Conservation (phyloP, 805 yeast genomes). For the Lachancea lanzarotensis region DNA sequence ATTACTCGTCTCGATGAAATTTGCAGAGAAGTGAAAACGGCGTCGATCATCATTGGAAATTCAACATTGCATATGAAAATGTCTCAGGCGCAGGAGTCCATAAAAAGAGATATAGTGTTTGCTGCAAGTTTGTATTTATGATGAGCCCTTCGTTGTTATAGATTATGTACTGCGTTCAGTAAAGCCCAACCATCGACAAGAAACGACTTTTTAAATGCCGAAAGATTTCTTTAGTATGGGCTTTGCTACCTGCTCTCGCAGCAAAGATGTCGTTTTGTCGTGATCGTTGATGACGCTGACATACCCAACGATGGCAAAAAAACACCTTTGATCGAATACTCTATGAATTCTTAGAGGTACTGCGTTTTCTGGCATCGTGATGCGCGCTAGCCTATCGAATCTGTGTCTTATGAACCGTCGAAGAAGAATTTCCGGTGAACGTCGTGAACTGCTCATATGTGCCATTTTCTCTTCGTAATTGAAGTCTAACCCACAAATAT, state of each 20-base stretch:
- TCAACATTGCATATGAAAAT: slow-evolving; percentile 82
- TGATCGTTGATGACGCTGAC: slow-evolving; percentile 17
- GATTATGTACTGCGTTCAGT: too few species aligned
- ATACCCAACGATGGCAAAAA: slow-evolving; percentile 25
- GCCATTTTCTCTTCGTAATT: slow-evolving; percentile 15
- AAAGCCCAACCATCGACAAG: background rate
- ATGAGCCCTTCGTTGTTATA: background rate
- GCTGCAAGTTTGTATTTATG: slow-evolving; percentile 88
- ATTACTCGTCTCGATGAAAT: slow-evolving; percentile 91
- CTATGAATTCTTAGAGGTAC: slow-evolving; percentile 20
- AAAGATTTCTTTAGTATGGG: slow-evolving; percentile 7
- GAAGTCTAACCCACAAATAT: slow-evolving; percentile 20
- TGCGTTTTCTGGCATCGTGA: slow-evolving; percentile 14
- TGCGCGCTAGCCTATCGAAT: slow-evolving; percentile 12
- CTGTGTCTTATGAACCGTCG: slow-evolving; percentile 10
- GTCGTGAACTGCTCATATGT: slow-evolving; percentile 12
- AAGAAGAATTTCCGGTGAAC: slow-evolving; percentile 8
- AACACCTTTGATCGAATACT: slow-evolving; percentile 13
- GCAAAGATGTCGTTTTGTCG: slow-evolving; percentile 14
- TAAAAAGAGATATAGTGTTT: slow-evolving; percentile 94
- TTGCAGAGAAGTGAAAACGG: slow-evolving; percentile 89
- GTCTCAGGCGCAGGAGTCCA: slow-evolving; percentile 87
- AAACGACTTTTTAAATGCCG: background rate
- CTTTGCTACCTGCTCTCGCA: slow-evolving; percentile 17
- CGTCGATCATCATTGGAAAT: slow-evolving; percentile 92